Percentiles rank a stretch among this genome's conserved stretches.
Conservation (phyloP, 2,329 filamentous ascomycete species). For the Fusarium sp. region DNA sequence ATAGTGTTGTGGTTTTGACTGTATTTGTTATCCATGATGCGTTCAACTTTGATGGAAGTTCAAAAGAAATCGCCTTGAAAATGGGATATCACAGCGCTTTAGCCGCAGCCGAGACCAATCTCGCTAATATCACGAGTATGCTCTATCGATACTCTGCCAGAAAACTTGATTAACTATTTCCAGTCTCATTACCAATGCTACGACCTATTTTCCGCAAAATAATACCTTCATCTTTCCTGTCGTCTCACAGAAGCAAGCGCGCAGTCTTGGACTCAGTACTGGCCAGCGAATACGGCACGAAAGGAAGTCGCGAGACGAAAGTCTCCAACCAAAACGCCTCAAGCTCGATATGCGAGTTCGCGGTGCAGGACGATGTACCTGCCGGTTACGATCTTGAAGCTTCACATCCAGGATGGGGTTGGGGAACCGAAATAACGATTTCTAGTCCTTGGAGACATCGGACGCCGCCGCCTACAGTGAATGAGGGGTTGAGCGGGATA, state of each 20-base stretch:
- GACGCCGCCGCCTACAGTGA: neutral
- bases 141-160: fast-evolving
- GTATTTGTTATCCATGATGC: constrained; percentile 42
- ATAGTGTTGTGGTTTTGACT: constrained; percentile 39
- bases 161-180: neutral
- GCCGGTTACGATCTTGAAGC: constrained; percentile 22
- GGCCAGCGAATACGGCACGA: neutral
- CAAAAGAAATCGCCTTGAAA: constrained; percentile 42
- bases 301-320: neutral
- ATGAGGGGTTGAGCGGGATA: constrained; percentile 10
- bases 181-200: constrained; percentile 37
- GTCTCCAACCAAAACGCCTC: constrained; percentile 7
- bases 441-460: constrained; percentile 17
- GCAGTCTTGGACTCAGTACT: constrained; percentile 2
- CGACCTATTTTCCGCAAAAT: constrained; percentile 27
- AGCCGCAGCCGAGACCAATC: constrained; percentile 44
- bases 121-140: constrained; percentile 45
- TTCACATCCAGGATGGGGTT: constrained; percentile 23
- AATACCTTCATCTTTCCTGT: constrained; percentile 18
- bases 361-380: constrained; percentile 5
- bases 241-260: constrained; percentile 9
- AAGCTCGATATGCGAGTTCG: constrained; percentile 22
- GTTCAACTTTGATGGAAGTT: constrained; percentile 23
- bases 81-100: constrained; percentile 42
- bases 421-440: constrained; percentile 21